Evolutionary conservation across 805 yeast genomes (phyloP).

Genomic region (Cyberlindnera samutprakarnensis): DNA sequence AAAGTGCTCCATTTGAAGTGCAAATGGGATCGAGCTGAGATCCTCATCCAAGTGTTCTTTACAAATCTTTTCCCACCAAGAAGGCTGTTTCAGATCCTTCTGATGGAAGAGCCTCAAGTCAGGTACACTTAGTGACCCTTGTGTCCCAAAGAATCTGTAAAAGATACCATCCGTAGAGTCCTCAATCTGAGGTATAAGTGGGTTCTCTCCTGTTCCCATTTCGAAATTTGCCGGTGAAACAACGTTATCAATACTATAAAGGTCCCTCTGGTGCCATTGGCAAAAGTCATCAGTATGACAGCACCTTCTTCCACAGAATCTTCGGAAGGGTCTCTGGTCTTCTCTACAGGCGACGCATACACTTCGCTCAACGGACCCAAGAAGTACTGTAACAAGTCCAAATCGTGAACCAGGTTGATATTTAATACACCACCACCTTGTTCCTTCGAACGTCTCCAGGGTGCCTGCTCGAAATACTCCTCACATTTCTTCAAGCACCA

Average conservation of each 20-base stretch:
- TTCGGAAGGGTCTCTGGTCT: conserved; percentile 8
- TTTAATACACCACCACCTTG: conserved; percentile 15
- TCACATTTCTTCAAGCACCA: conserved; percentile 16
- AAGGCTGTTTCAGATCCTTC: conserved; percentile 1
- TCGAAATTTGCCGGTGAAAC: conserved; percentile 16
- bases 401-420: conserved; percentile 15
- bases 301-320: conserved; percentile 18
- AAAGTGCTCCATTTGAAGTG: conserved; percentile 13
- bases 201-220: conserved; percentile 19
- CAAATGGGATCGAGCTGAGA: conserved; percentile 10
- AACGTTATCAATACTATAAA: conserved; percentile 15
- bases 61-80: conserved; percentile 11
- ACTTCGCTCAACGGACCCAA: conserved; percentile 13
- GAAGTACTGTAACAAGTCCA: conserved; percentile 15
- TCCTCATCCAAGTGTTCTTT: conserved; percentile 4
- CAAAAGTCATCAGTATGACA: conserved; percentile 11
- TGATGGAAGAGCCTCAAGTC: conserved; percentile 15
- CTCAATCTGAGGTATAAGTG: conserved; percentile 10
- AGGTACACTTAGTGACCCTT: conserved; percentile 12
- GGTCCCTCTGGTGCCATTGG: conserved; percentile 11
- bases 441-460: conserved; percentile 11
- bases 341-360: conserved; percentile 10
- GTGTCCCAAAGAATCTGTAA: conserved; percentile 15
- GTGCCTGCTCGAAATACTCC: conserved; percentile 12
- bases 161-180: conserved; percentile 13